Conservation (phyloP, 352 stramenopile genomes). For the Globisporangium rhizosaccharum region DNA sequence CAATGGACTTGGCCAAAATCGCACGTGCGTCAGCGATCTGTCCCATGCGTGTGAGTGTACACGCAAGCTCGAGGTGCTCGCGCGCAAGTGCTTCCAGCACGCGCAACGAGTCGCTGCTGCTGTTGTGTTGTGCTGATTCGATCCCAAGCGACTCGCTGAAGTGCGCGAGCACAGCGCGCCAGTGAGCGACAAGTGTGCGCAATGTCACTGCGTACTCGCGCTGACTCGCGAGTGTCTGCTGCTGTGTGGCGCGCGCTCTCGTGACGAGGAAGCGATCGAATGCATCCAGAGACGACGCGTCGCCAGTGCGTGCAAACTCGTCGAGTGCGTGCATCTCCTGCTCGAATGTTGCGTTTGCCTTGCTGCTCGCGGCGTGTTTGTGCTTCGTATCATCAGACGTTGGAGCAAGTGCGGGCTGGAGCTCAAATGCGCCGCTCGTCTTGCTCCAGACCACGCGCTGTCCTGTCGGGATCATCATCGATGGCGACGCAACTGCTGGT, state of each 20-base stretch:
- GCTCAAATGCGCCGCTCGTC: constrained; percentile 2
- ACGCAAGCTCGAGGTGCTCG: constrained; percentile 9
- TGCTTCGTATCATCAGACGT: not conserved
- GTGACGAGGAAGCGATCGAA: not conserved
- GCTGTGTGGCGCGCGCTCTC: not conserved
- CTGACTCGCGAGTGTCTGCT: not conserved
- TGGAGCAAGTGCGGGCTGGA: not conserved
- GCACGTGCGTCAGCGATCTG: constrained; percentile 4
- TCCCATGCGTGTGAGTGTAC: constrained; percentile 2
- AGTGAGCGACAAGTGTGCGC: constrained; percentile 2
- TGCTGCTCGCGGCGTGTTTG: not conserved
- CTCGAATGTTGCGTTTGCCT: not conserved
- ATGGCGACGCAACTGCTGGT: not conserved
- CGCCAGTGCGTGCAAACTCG: not conserved
- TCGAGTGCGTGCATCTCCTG: not conserved
- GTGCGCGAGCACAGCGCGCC: constrained; percentile 1
- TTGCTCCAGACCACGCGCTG: constrained; percentile 14
- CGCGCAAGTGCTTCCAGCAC: not conserved
- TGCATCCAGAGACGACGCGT: not conserved
- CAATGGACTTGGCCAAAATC: constrained; percentile 8
- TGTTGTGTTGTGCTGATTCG: not conserved
- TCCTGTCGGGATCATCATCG: not conserved
- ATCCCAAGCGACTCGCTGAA: not conserved
- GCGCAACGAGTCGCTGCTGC: not conserved
- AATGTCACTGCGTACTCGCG: not conserved